Evolutionary conservation across 176 grass and related monocot genomes (phyloP).

Genomic region (Hordeum vulgare): DNA sequence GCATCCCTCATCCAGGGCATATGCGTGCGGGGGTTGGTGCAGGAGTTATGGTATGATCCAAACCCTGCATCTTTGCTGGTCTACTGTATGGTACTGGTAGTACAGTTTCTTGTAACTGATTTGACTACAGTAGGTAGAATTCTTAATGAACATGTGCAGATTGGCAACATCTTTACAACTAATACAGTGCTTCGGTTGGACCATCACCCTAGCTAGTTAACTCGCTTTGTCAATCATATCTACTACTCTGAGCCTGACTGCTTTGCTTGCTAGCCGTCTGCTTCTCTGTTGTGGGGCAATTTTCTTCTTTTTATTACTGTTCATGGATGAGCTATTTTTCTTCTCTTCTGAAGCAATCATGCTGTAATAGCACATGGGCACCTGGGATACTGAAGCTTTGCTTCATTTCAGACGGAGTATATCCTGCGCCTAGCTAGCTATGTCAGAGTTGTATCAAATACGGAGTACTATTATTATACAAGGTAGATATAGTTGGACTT

Average conservation of each 20-base stretch:
- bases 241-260: neutral
- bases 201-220: neutral
- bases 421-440: neutral
- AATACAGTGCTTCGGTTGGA: constrained; percentile 3
- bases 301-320: neutral
- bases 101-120: neutral
- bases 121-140: neutral
- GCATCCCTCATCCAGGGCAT: neutral
- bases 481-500: too few species aligned
- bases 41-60: neutral
- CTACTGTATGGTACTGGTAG: neutral
- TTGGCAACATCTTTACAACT: neutral
- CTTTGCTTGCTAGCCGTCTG: neutral
- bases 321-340: neutral
- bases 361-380: neutral
- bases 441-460: too few species aligned
- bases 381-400: neutral
- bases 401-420: neutral
- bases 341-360: neutral
- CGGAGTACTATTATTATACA: too few species aligned
- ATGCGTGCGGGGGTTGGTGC: neutral
- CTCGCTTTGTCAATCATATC: neutral
- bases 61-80: neutral
- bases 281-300: neutral
- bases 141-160: neutral